These are phyloP conservation scores for Paraurostyla sp. DNA, from an alignment of 73 alveolate genomes.

Conservation along the genomic window DNA sequence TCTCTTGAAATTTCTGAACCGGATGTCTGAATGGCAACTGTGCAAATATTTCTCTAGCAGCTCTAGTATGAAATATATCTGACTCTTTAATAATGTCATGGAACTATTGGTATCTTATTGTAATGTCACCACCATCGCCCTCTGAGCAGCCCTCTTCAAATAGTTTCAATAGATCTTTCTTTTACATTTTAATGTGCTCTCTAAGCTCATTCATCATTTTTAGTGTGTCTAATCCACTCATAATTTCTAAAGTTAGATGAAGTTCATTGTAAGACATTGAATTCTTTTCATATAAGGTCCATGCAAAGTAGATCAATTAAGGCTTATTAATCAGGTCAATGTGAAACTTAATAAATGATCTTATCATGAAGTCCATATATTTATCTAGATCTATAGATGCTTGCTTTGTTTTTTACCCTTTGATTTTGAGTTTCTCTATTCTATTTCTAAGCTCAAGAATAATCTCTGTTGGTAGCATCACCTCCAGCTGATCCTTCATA, in stretches of 20 bases:
- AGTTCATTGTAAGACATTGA: slow-evolving; percentile 38
- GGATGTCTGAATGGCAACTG: slow-evolving; percentile 4
- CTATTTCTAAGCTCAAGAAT: neutral
- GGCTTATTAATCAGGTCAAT: slow-evolving; percentile 2
- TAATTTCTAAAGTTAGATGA: neutral
- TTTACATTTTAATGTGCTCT: slow-evolving; percentile 23
- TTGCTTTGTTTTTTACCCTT: neutral
- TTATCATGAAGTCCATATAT: slow-evolving; percentile 23
- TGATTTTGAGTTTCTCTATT: slow-evolving; percentile 30
- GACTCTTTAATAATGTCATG: slow-evolving; percentile 10
- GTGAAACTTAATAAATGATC: slow-evolving; percentile 12
- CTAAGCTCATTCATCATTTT: neutral
- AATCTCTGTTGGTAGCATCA: slow-evolving; percentile 39
- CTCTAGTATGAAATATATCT: slow-evolving; percentile 7
- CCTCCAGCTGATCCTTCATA: slow-evolving; percentile 48
- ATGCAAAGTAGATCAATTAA: neutral
- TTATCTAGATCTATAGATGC: slow-evolving; percentile 31
- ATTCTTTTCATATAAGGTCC: slow-evolving; percentile 26
- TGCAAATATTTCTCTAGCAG: slow-evolving; percentile 44
- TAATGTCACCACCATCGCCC: slow-evolving; percentile 36
- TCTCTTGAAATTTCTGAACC: neutral
- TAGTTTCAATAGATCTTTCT: slow-evolving; percentile 25
- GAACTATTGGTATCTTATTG: slow-evolving; percentile 20
- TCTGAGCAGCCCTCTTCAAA: slow-evolving; percentile 1
- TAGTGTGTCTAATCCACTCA: slow-evolving; percentile 13